Evolutionary conservation across 2,329 filamentous ascomycete genomes (phyloP).

Genomic region (Penicillium oxalicum): DNA sequence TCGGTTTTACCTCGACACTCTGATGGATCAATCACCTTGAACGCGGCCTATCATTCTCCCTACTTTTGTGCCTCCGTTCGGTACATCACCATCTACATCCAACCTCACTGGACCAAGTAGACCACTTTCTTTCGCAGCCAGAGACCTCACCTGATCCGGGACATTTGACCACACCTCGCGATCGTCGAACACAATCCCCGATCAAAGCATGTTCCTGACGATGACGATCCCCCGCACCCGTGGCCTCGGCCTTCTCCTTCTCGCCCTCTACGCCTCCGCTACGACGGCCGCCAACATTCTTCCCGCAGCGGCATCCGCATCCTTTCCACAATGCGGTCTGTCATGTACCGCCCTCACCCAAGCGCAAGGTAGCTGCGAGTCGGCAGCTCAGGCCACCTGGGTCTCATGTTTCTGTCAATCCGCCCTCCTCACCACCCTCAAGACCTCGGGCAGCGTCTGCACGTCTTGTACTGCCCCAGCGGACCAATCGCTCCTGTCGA

Average conservation of each 20-base stretch:
- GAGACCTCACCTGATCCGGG: too few species aligned
- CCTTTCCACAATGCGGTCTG: constrained; percentile 58
- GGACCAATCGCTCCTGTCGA: constrained; percentile 55
- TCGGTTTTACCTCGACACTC: too few species aligned
- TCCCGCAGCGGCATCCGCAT: constrained; percentile 33
- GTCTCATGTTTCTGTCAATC: constrained; percentile 70
- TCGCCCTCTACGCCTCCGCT: constrained; percentile 19
- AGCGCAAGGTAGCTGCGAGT: constrained; percentile 63
- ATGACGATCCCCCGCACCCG: constrained; percentile 10
- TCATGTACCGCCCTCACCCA: constrained; percentile 58
- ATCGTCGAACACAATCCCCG: neutral
- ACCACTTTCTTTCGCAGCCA: too few species aligned
- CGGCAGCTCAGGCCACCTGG: constrained; percentile 50
- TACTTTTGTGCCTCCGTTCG: neutral
- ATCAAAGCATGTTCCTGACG: constrained; percentile 1
- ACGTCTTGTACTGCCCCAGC: constrained; percentile 46
- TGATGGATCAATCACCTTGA: neutral
- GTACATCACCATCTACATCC: too few species aligned
- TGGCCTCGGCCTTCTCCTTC: constrained; percentile 13
- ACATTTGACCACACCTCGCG: neutral
- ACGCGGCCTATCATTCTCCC: neutral
- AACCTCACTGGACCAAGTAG: too few species aligned
- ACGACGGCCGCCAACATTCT: constrained; percentile 26
- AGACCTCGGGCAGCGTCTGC: constrained; percentile 58
- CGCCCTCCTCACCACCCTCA: constrained; percentile 53